Evolutionary conservation across 164 flowering plant species (phyloP), one percentile per base, ranked within the genome.

Genomic region (Liriodendron chinense): DNA sequence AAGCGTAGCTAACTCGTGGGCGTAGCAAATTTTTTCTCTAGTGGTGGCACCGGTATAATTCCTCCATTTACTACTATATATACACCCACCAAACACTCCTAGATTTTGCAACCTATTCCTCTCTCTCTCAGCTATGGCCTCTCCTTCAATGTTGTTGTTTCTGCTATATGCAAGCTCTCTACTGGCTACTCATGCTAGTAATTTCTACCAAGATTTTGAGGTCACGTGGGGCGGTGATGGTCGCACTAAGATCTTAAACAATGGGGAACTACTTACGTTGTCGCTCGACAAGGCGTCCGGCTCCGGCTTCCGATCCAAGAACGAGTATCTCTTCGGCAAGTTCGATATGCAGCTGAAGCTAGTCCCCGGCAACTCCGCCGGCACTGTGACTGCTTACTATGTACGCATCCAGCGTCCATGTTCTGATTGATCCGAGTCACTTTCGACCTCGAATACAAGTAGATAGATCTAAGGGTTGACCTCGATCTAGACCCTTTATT

Each of bases 361-460:
- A 1, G 80, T 83, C 6, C 76, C 85, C 21, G 86, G 87, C 18
- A 81, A 85, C 79, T 83, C 87, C 0, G 84, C 85, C n/a, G 85
- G 87, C 75, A 83, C 85, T 0, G 84, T 82, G 50, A 81, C 87
- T 4, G 49, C 87, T n/a, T 85, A 49, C 28, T 85, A 83, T 72
- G 87, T 85, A 74, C 34, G 79, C 67, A 9, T 7, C 50, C 7
- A 34, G 6, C 5, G 3, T 34, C 43, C 43, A 34, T 34, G 43
- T 34, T 34, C 43, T 34, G 43, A 34, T 34, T 7, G 43, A 34
- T 34, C 43, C 43, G 3, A 4, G 7, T 34, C 43, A 34, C 3
- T 34, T 34, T 1, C 43, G 3, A 34, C 43, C 5, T 34, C 43
- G 5, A 34, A 34, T 34, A 34, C 43, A 34, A 1, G 34, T 1